phyloP scores from a whole-genome alignment of 1,139 yeast genomes.

The Geotrichum phurueaensis region DNA sequence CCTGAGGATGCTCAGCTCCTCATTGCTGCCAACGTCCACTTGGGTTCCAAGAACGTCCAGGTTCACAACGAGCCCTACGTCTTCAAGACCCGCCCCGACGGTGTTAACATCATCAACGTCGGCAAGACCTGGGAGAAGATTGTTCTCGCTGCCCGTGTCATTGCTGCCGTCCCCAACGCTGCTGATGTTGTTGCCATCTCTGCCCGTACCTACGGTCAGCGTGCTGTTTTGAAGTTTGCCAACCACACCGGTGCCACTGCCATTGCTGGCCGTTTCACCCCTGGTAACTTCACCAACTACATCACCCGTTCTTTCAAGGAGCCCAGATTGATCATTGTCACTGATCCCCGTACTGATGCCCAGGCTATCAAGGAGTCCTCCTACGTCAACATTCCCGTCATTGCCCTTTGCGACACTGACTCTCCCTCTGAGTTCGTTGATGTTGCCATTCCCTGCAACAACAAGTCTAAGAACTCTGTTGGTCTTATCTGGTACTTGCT shows the following conservation, averaged over 20 bases:
- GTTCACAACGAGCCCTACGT: conserved; percentile 99
- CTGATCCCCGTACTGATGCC: conserved; percentile 99
- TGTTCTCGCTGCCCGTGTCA: conserved; percentile 98
- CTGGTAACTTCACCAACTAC: conserved; percentile 99
- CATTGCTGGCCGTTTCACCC: conserved; percentile 99
- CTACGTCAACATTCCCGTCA: conserved; percentile 99
- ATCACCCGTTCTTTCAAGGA: conserved; percentile 99
- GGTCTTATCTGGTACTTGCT: conserved; percentile 99
- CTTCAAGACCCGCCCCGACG: conserved; percentile 99
- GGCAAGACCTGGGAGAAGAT: conserved; percentile 99
- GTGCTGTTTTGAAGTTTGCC: conserved; percentile 99
- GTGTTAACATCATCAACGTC: conserved; percentile 96
- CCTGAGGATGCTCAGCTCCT: conserved; percentile 99
- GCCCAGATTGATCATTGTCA: conserved; percentile 98
- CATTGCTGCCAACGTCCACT: conserved; percentile 99
- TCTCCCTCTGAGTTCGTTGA: conserved; percentile 98
- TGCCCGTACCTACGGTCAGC: conserved; percentile 99
- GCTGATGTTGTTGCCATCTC: conserved; percentile 98
- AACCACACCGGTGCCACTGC: conserved; percentile 99
- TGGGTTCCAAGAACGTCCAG: conserved; percentile 99
- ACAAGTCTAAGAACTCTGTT: conserved; percentile 99
- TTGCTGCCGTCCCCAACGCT: conserved; percentile 98
- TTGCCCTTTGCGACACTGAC: conserved; percentile 97
- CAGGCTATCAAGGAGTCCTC: conserved; percentile 99
- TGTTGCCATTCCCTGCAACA: conserved; percentile 99